Evolutionary conservation across 202 grass and related monocot genomes (phyloP).

Genomic region (Eragrostis tef): DNA sequence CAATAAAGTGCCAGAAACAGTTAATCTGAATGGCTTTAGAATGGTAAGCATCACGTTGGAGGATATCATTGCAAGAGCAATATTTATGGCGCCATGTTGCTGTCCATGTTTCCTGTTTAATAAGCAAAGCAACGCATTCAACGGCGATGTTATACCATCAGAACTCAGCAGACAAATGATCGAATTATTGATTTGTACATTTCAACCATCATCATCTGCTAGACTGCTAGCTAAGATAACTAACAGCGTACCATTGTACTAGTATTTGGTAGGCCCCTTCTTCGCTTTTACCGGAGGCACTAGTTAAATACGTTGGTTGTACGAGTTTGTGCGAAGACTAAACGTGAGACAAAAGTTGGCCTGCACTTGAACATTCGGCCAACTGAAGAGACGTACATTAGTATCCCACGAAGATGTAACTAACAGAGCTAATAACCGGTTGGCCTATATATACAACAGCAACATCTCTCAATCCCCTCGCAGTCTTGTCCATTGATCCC

Average conservation of each 20-base stretch:
- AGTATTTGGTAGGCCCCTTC: background rate
- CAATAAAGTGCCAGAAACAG: too few species aligned
- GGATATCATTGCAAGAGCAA: background rate
- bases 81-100: conserved; percentile 13
- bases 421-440: background rate
- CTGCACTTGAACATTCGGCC: background rate
- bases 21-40: too few species aligned
- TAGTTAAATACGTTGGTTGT: background rate
- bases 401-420: background rate
- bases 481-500: background rate
- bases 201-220: conserved; percentile 26
- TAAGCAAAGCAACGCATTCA: conserved; percentile 49
- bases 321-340: background rate
- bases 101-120: conserved; percentile 19
- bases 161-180: background rate
- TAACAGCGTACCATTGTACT: background rate
- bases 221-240: conserved; percentile 5
- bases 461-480: background rate
- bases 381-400: background rate
- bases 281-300: conserved; percentile 4
- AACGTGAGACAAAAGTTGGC: background rate
- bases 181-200: conserved; percentile 30
- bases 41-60: too few species aligned
- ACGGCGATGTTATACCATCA: background rate
- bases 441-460: conserved; percentile 22